phyloP scores from a whole-genome alignment of 208 protist species.

The Herpetomonas muscarum region DNA sequence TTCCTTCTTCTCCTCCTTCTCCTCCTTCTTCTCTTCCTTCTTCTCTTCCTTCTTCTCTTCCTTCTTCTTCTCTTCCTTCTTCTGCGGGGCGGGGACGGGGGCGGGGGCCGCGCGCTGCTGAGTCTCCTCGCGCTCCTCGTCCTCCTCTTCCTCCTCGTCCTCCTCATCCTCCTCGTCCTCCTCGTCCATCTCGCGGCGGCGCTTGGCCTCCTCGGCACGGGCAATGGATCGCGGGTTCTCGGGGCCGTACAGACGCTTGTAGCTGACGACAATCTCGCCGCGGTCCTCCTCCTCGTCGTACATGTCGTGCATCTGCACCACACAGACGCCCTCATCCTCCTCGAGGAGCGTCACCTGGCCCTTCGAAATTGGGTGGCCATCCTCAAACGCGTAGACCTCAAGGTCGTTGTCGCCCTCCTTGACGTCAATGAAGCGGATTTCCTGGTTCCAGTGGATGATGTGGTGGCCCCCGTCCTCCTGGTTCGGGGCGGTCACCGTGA shows the following conservation, averaged over 20 bases:
- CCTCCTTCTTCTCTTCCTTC: conserved; percentile 9
- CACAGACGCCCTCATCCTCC: conserved; percentile 43
- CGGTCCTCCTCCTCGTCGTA: conserved; percentile 23
- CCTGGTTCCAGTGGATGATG: conserved; percentile 82
- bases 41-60: conserved; percentile 10
- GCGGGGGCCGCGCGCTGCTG: conserved; percentile 2
- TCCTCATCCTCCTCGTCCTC: conserved; percentile 10
- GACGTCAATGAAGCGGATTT: conserved; percentile 84
- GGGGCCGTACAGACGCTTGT: conserved; percentile 58
- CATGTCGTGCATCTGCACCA: conserved; percentile 67
- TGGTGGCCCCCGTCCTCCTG: conserved; percentile 30
- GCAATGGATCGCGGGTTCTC: not conserved
- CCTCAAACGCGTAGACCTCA: conserved; percentile 61
- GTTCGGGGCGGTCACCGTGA: conserved; percentile 50
- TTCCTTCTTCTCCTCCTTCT: conserved; percentile 7
- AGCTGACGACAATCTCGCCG: conserved; percentile 76
- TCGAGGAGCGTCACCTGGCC: conserved; percentile 27
- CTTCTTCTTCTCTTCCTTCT: conserved; percentile 6
- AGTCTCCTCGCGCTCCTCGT: not conserved
- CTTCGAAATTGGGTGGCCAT: conserved; percentile 44
- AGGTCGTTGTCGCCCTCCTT: conserved; percentile 34
- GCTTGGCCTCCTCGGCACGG: not conserved
- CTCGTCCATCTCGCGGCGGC: conserved; percentile 3
- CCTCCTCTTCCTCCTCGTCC: conserved; percentile 4
- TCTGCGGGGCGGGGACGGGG: too few relatives aligned